Evolutionary conservation across 2,329 filamentous ascomycete genomes (phyloP).

Genomic region (Neonectria magnoliae): DNA sequence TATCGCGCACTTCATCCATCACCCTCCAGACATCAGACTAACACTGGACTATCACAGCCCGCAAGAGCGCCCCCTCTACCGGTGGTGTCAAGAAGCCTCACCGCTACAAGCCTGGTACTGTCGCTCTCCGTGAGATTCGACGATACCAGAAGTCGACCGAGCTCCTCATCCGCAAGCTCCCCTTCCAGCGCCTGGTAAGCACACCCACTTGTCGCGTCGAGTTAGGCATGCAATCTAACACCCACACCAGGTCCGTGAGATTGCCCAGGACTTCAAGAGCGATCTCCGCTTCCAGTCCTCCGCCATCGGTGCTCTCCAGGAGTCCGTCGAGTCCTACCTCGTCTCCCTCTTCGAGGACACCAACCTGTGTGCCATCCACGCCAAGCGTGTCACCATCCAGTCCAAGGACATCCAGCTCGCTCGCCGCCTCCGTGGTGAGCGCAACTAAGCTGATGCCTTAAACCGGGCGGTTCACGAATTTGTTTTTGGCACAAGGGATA

Average conservation of each 20-base stretch:
- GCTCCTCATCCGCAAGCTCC: conserved; percentile 95
- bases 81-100: conserved; percentile 98
- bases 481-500: conserved; percentile 51
- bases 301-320: conserved; percentile 95
- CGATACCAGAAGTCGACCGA: conserved; percentile 98
- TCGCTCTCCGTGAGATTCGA: conserved; percentile 98
- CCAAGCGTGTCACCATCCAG: conserved; percentile 99
- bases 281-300: conserved; percentile 98
- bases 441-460: conserved; percentile 69
- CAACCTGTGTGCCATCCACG: conserved; percentile 98
- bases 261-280: conserved; percentile 94
- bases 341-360: conserved; percentile 98
- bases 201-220: not conserved
- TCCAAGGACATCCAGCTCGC: conserved; percentile 97
- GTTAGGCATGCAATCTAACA: conserved; percentile 14
- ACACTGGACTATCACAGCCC: conserved; percentile 56
- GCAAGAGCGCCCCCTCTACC: conserved; percentile 97
- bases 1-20: conserved; percentile 4
- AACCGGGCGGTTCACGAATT: conserved; percentile 53
- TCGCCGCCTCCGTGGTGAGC: conserved; percentile 92
- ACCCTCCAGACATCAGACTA: conserved; percentile 3
- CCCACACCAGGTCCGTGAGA: conserved; percentile 81
- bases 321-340: conserved; percentile 98
- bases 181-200: conserved; percentile 91
- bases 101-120: conserved; percentile 89